Percentiles rank a stretch among this genome's conserved stretches.
Conservation (phyloP, 2,329 filamentous ascomycete genomes). For the Paramyrothecium roridum region DNA sequence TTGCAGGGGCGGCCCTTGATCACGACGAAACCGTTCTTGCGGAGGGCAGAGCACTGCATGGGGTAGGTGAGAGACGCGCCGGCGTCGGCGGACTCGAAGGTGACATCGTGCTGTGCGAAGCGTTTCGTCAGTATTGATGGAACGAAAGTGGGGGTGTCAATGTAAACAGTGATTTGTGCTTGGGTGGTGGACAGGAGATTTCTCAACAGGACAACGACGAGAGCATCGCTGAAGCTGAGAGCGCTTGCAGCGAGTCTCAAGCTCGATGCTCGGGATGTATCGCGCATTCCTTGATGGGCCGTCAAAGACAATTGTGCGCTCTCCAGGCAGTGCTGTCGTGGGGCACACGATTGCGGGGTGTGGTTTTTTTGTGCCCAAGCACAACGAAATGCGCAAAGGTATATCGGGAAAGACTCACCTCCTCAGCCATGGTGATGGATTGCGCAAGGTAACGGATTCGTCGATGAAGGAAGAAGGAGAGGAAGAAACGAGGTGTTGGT, state of each 20-base stretch:
- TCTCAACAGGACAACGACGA: too few species aligned
- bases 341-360: conserved; percentile 46
- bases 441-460: conserved; percentile 31
- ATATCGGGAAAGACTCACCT: conserved; percentile 39
- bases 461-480: conserved; percentile 20
- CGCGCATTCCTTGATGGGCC: neutral
- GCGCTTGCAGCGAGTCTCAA: neutral
- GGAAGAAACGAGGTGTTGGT: conserved; percentile 14
- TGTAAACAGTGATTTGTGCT: too few species aligned
- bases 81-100: conserved; percentile 92
- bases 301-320: neutral
- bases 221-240: too few species aligned
- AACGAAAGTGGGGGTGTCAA: conserved; percentile 4
- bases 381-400: conserved; percentile 8
- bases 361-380: conserved; percentile 29
- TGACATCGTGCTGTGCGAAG: conserved; percentile 56
- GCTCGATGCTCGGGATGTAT: neutral
- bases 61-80: conserved; percentile 92
- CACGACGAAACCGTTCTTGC: conserved; percentile 98
- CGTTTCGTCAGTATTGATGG: neutral
- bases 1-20: conserved; percentile 99
- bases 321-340: conserved; percentile 19
- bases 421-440: conserved; percentile 57
- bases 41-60: conserved; percentile 99
- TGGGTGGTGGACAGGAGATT: too few species aligned